These are phyloP conservation scores for Podospora conica DNA, from an alignment of 495 filamentous ascomycete genomes.

Conservation along the genomic window DNA sequence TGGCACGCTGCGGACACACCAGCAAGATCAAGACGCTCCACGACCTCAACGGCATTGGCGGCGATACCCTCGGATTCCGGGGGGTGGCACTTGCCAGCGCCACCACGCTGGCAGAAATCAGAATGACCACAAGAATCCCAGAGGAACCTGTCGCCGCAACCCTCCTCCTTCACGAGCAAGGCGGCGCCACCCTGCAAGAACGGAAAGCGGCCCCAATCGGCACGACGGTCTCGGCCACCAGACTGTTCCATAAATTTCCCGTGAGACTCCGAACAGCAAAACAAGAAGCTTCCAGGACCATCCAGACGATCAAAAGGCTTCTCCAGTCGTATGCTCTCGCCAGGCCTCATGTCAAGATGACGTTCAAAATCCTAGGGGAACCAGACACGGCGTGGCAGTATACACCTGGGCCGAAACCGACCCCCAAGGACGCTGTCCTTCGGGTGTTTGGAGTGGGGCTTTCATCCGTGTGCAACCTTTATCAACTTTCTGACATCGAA, in stretches of 20 bases:
- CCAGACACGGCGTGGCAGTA: constrained; percentile 66
- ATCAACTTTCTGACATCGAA: constrained; percentile 14
- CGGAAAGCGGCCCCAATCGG: constrained; percentile 63
- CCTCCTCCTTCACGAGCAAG: constrained; percentile 32
- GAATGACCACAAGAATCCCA: constrained; percentile 64
- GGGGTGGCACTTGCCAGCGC: constrained; percentile 81
- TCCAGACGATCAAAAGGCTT: constrained; percentile 59
- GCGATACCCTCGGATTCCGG: constrained; percentile 74
- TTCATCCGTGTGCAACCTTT: constrained; percentile 41
- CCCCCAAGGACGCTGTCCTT: constrained; percentile 57
- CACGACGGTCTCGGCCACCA: constrained; percentile 64
- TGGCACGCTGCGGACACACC: constrained; percentile 69
- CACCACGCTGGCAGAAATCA: constrained; percentile 59
- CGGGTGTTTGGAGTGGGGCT: constrained; percentile 66
- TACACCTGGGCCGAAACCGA: constrained; percentile 51
- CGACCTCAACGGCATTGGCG: constrained; percentile 62
- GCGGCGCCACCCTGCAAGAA: constrained; percentile 37
- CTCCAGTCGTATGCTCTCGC: constrained; percentile 73
- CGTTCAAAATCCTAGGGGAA: constrained; percentile 60
- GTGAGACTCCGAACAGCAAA: constrained; percentile 63
- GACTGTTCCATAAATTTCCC: constrained; percentile 65
- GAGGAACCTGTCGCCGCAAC: constrained; percentile 58
- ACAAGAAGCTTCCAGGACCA: constrained; percentile 55
- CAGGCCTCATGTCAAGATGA: constrained; percentile 56
- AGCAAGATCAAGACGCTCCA: constrained; percentile 75